Evolutionary conservation across 176 grass and related monocot genomes (phyloP).

Genomic region (Puya raimondii): DNA sequence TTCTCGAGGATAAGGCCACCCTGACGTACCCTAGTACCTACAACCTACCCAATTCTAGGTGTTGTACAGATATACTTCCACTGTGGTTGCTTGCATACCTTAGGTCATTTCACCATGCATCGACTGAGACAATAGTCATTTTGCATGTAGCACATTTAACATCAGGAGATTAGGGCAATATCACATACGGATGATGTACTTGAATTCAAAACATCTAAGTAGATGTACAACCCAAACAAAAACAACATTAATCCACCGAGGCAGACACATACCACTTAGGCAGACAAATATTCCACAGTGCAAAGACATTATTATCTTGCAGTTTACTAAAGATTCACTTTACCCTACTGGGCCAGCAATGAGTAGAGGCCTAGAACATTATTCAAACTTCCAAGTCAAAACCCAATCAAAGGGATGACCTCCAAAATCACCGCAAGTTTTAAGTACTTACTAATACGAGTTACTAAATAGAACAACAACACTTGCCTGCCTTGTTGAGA

Average conservation of each 20-base stretch:
- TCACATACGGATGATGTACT: background rate
- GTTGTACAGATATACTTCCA: no score
- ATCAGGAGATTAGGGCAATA: background rate
- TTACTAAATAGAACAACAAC: background rate
- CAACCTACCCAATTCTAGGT: no score
- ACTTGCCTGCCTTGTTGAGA: slow-evolving; percentile 87
- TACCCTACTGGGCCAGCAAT: no score
- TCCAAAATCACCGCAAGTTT: background rate
- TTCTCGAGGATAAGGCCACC: no score
- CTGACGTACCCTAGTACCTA: no score
- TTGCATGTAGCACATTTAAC: background rate
- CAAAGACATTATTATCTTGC: no score
- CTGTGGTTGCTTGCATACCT: background rate
- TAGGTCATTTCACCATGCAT: background rate
- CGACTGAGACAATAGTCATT: background rate
- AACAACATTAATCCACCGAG: background rate
- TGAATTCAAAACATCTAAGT: background rate
- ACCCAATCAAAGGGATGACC: background rate
- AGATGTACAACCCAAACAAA: background rate
- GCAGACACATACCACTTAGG: no score
- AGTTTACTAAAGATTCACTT: no score
- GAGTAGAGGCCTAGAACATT: background rate
- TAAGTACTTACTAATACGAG: background rate
- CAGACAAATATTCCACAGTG: no score
- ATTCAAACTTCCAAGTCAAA: background rate